Evolutionary conservation across 495 filamentous ascomycete genomes (phyloP).

Genomic region (Patellaria atrata): DNA sequence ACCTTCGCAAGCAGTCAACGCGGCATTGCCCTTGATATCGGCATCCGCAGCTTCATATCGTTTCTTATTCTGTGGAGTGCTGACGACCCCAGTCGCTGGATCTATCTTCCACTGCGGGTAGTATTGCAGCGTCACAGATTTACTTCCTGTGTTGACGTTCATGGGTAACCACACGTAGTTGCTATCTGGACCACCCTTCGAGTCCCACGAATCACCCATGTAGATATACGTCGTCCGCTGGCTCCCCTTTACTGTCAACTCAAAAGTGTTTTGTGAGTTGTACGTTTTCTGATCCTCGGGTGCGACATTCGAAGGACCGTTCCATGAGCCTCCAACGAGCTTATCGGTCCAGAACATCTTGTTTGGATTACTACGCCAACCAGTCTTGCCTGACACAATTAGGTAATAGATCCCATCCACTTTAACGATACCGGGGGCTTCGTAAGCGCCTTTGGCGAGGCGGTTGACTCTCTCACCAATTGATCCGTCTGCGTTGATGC

Average conservation of each 20-base stretch:
- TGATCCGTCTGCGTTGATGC: conserved; percentile 29
- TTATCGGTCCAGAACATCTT: conserved; percentile 25
- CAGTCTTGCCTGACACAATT: conserved; percentile 33
- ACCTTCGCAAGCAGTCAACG: conserved; percentile 17
- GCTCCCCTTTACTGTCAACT: conserved; percentile 29
- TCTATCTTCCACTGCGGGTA: conserved; percentile 34
- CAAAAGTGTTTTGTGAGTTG: conserved; percentile 33
- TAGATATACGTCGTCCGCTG: conserved; percentile 31
- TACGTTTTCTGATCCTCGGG: conserved; percentile 32
- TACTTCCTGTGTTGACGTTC: conserved; percentile 24
- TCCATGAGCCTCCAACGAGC: conserved; percentile 28
- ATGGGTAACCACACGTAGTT: conserved; percentile 33
- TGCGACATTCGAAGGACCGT: conserved; percentile 29
- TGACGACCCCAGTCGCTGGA: conserved; percentile 29
- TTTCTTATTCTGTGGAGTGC: conserved; percentile 20
- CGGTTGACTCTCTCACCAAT: conserved; percentile 10
- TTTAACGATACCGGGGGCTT: conserved; percentile 33
- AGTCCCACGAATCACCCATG: conserved; percentile 34
- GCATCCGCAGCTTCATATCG: conserved; percentile 26
- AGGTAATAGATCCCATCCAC: conserved; percentile 30
- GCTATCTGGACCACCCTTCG: conserved; percentile 24
- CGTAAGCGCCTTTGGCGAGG: conserved; percentile 27
- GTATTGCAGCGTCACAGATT: conserved; percentile 28
- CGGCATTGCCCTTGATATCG: conserved; percentile 18
- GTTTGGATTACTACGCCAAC: conserved; percentile 29